Percentiles rank a stretch among this genome's conserved stretches.
Evolutionary conservation across 2,329 filamentous ascomycete species (phyloP).

Genomic region (Sordariomycetes sp.): DNA sequence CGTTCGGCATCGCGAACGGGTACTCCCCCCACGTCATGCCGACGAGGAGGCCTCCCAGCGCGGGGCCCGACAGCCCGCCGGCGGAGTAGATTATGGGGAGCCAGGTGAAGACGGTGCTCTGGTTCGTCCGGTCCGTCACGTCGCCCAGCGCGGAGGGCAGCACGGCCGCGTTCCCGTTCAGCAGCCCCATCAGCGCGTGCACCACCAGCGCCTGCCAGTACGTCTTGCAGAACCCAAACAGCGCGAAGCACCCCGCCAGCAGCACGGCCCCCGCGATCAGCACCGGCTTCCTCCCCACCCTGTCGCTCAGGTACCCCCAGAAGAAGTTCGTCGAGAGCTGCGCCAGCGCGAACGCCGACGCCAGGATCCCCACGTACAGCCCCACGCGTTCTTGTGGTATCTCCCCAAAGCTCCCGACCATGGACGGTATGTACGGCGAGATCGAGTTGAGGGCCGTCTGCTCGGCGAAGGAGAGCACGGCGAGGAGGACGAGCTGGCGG

Average conservation of each 20-base stretch:
- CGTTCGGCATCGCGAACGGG: constrained; percentile 78
- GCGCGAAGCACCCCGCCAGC: constrained; percentile 69
- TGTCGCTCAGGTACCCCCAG: constrained; percentile 47
- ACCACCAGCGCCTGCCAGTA: constrained; percentile 80
- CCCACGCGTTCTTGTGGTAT: constrained; percentile 63
- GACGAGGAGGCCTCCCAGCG: constrained; percentile 79
- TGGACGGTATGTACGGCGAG: constrained; percentile 85
- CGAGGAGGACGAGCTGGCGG: constrained; percentile 73
- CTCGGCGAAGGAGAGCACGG: constrained; percentile 81
- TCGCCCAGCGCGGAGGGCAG: constrained; percentile 92
- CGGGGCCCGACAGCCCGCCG: constrained; percentile 84
- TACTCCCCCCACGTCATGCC: constrained; percentile 49
- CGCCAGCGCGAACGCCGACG: constrained; percentile 82
- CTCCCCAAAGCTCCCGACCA: constrained; percentile 78
- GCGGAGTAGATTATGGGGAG: constrained; percentile 93
- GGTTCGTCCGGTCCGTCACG: constrained; percentile 89
- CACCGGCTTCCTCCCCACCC: constrained; percentile 61
- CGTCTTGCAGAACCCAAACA: constrained; percentile 76
- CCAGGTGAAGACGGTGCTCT: constrained; percentile 88
- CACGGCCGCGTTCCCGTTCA: constrained; percentile 91
- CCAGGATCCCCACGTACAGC: constrained; percentile 81
- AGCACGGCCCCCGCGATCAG: constrained; percentile 71
- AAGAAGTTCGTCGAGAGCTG: constrained; percentile 83
- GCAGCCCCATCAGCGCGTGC: constrained; percentile 80
- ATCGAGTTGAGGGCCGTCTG: constrained; percentile 97